Conservation (phyloP, 225 moss, liverwort and hornwort genomes). For the Sphagnum contortum region DNA sequence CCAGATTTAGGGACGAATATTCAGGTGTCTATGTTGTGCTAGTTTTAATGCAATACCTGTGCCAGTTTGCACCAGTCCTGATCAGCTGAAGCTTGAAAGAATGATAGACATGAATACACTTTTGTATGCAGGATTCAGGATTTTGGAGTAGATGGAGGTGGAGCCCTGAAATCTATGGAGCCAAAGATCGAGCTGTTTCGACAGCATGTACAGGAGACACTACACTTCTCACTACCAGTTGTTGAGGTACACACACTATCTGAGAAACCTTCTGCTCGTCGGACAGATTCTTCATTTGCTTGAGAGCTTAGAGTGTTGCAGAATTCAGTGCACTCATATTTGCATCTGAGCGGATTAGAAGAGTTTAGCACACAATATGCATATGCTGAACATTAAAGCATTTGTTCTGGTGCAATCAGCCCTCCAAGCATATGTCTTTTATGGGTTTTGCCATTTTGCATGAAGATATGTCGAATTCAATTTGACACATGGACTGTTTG, state of each 20-base stretch:
- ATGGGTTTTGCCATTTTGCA: background rate
- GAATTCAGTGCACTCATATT: no score
- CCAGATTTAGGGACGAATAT: no score
- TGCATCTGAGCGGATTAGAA: no score
- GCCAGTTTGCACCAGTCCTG: no score
- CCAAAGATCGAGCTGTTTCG: slow-evolving; percentile 66
- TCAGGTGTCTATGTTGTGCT: no score
- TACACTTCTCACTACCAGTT: slow-evolving; percentile 68
- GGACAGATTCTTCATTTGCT: no score
- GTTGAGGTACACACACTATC: slow-evolving; percentile 35
- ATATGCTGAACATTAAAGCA: background rate
- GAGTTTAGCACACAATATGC: no score
- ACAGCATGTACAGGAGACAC: slow-evolving; percentile 52
- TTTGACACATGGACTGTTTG: background rate
- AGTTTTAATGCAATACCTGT: no score
- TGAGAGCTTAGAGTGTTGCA: no score
- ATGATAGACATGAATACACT: no score
- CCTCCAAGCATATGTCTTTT: background rate
- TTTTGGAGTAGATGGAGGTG: slow-evolving; percentile 87
- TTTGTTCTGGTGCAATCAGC: background rate
- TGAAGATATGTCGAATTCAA: background rate
- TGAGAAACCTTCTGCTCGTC: no score
- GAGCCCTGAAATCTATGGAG: slow-evolving; percentile 54
- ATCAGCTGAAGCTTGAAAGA: no score
- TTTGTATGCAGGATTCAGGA: slow-evolving; percentile 54